Evolutionary conservation across 2,329 filamentous ascomycete species (phyloP).

Genomic region (Pseudocercospora macadamiae): DNA sequence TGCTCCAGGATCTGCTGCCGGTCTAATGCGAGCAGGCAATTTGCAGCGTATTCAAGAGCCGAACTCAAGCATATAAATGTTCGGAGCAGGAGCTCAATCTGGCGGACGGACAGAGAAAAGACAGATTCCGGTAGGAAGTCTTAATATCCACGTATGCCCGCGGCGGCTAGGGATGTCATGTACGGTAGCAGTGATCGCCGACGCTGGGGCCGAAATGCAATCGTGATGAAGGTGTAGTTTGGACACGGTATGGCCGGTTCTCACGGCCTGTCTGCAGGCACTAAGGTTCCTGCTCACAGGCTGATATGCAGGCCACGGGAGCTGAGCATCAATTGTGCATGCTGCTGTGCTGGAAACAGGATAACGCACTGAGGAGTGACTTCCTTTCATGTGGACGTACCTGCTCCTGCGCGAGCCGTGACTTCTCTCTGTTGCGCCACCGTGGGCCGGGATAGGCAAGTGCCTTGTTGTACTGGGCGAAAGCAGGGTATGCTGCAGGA

Average conservation of each 20-base stretch:
- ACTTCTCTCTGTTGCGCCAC: background rate
- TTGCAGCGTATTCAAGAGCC: background rate
- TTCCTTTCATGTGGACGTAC: background rate
- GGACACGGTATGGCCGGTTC: background rate
- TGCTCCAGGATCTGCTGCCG: background rate
- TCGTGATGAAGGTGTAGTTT: background rate
- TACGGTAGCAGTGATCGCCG: background rate
- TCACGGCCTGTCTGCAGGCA: background rate
- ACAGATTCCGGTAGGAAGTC: background rate
- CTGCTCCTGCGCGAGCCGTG: background rate
- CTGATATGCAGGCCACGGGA: background rate
- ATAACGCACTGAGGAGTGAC: background rate
- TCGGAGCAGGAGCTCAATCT: background rate
- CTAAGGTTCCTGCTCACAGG: background rate
- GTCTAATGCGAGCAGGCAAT: constrained; percentile 1
- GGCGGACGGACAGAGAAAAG: background rate
- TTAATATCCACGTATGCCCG: background rate
- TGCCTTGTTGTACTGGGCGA: background rate
- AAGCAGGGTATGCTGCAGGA: no score
- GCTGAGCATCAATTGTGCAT: background rate
- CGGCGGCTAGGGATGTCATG: constrained; percentile 1
- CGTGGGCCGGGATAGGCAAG: background rate
- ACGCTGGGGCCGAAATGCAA: background rate
- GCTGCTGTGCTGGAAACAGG: background rate
- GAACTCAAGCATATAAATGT: background rate